Evolutionary conservation across 129 eudicot species (phyloP).

Genomic region (Centrapalus pauciflorus): DNA sequence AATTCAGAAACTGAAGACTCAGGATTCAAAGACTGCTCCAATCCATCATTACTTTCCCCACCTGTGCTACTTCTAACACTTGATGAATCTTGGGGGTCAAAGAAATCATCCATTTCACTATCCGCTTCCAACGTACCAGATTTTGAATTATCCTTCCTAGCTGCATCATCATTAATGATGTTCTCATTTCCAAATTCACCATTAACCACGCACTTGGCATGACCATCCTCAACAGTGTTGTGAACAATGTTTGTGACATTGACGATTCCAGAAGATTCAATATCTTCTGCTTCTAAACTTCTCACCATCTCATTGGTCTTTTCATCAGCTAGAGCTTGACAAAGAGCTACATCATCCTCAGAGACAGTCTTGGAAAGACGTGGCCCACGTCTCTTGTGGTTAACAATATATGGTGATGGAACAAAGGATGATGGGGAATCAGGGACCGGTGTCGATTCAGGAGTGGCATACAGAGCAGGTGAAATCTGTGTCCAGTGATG

Average conservation of each 20-base stretch:
- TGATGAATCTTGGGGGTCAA: slow-evolving; percentile 66
- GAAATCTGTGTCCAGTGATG: slow-evolving; percentile 55
- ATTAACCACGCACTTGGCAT: slow-evolving; percentile 10
- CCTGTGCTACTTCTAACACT: slow-evolving; percentile 54
- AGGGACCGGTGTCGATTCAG: slow-evolving; percentile 54
- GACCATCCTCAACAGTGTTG: slow-evolving; percentile 10
- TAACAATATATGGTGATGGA: slow-evolving; percentile 74
- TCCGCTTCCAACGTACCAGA: slow-evolving; percentile 18
- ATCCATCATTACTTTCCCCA: slow-evolving; percentile 34
- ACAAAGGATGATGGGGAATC: slow-evolving; percentile 63
- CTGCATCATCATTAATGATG: slow-evolving; percentile 7
- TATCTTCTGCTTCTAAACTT: slow-evolving; percentile 33
- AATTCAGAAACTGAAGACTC: slow-evolving; percentile 62
- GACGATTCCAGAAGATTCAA: slow-evolving; percentile 17
- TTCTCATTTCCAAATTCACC: slow-evolving; percentile 11
- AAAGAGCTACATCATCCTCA: slow-evolving; percentile 41
- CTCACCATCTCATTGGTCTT: slow-evolving; percentile 24
- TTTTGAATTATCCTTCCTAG: slow-evolving; percentile 28
- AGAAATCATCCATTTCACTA: slow-evolving; percentile 51
- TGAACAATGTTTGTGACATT: slow-evolving; percentile 7
- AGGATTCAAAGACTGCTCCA: slow-evolving; percentile 40
- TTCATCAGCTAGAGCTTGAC: slow-evolving; percentile 24
- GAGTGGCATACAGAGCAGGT: slow-evolving; percentile 78
- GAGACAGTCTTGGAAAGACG: slow-evolving; percentile 59
- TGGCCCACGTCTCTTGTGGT: slow-evolving; percentile 96